These are phyloP conservation scores for Leccinum sublutescens DNA, from an alignment of 768 basidiomycete genomes.

Conservation along the genomic window DNA sequence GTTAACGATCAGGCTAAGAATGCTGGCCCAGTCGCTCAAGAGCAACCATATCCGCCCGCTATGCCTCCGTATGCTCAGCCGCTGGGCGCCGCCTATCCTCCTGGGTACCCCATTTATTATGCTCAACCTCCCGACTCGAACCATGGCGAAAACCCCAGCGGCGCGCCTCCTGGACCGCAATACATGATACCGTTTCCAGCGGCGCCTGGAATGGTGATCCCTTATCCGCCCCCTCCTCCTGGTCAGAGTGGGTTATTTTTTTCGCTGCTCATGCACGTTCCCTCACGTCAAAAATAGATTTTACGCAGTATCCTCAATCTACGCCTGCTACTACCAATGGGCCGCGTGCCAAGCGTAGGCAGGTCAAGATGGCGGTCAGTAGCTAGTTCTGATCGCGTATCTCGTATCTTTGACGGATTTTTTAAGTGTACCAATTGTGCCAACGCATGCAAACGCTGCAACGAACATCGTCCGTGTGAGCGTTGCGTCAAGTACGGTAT, in stretches of 20 bases:
- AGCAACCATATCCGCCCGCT: constrained; percentile 29
- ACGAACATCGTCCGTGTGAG: constrained; percentile 59
- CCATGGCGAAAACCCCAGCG: constrained; percentile 35
- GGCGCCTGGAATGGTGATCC: constrained; percentile 44
- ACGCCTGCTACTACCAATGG: constrained; percentile 24
- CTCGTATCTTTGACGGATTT: constrained; percentile 1
- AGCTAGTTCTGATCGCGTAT: background rate
- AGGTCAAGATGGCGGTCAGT: constrained; percentile 60
- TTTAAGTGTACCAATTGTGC: constrained; percentile 56
- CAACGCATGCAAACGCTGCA: constrained; percentile 55
- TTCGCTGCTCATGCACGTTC: background rate
- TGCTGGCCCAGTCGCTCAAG: constrained; percentile 36
- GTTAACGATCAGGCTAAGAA: constrained; percentile 34
- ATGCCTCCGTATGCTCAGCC: constrained; percentile 30
- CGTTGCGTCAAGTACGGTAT: constrained; percentile 65
- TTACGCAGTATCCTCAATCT: constrained; percentile 31
- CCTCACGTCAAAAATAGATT: constrained; percentile 27
- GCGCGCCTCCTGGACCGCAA: constrained; percentile 28
- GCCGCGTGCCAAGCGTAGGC: constrained; percentile 45
- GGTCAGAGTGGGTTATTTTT: constrained; percentile 33
- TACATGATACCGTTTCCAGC: constrained; percentile 40
- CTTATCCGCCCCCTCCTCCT: constrained; percentile 39
- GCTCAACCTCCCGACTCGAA: constrained; percentile 28
- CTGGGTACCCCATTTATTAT: constrained; percentile 35
- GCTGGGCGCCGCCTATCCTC: constrained; percentile 30